Evolutionary conservation across 2,329 filamentous ascomycete genomes (phyloP).

Genomic region (Rhynchosporium graminicola): DNA sequence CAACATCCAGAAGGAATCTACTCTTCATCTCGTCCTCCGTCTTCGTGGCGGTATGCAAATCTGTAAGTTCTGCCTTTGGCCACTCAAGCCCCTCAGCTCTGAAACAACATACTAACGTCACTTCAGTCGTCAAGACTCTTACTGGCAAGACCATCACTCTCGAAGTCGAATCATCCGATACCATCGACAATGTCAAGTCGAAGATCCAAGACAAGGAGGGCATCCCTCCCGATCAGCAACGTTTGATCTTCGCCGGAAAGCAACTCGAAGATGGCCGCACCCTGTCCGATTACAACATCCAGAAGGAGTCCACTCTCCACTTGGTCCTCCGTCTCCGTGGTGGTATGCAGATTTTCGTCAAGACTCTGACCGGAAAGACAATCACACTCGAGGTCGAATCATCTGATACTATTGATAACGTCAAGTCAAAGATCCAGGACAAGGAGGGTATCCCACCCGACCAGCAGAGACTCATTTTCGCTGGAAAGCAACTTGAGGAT

Average conservation of each 20-base stretch:
- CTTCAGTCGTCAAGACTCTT: conserved; percentile 99
- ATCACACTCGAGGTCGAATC: conserved; percentile 99
- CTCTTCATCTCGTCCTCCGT: conserved; percentile 81
- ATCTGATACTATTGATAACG: conserved; percentile 99
- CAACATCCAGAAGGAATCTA: conserved; percentile 93
- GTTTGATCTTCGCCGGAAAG: conserved; percentile 93
- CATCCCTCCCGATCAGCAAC: conserved; percentile 94
- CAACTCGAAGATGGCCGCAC: conserved; percentile 87
- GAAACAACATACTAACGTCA: no score
- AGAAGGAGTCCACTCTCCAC: conserved; percentile 87
- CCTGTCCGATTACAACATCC: conserved; percentile 62
- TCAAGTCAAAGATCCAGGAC: conserved; percentile 99
- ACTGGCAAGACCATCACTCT: conserved; percentile 67
- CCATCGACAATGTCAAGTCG: conserved; percentile 95
- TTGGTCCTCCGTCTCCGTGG: conserved; percentile 84
- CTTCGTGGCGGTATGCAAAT: conserved; percentile 90
- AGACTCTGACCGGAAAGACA: conserved; percentile 99
- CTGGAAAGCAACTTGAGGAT: conserved; percentile 98
- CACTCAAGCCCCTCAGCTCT: no score
- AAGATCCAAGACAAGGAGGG: conserved; percentile 99
- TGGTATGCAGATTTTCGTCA: conserved; percentile 97
- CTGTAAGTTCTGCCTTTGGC: conserved; percentile 43
- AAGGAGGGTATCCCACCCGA: conserved; percentile 99
- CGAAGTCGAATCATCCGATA: no score
- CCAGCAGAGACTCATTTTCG: conserved; percentile 98